Percentiles rank a stretch among this genome's conserved stretches.
Evolutionary conservation across 441 rosid genomes (phyloP).

Genomic region (Corymbia calophylla): DNA sequence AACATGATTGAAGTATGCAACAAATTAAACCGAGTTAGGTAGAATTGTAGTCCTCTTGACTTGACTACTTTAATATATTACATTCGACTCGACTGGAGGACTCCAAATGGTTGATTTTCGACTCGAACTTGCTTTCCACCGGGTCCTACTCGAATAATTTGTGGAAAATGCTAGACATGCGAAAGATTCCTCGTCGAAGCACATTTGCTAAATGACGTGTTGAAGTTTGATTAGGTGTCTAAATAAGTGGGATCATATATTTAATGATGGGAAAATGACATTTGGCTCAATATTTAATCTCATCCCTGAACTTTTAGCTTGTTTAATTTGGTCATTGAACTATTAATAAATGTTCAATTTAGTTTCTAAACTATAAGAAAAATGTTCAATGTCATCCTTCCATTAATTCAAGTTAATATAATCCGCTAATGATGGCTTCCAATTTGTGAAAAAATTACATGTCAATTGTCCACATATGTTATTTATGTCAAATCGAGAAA

Average conservation of each 20-base stretch:
- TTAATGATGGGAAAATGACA: not conserved
- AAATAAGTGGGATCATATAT: not conserved
- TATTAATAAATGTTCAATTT: not conserved
- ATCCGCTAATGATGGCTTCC: not conserved
- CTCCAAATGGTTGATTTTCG: not conserved
- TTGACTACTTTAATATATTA: not conserved
- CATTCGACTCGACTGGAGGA: not conserved
- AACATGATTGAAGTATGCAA: not conserved
- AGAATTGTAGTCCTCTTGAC: not conserved
- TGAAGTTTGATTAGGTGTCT: not conserved
- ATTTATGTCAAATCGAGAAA: not conserved
- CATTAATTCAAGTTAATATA: not conserved
- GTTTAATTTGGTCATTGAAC: not conserved
- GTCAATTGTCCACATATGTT: not conserved
- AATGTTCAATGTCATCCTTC: not conserved
- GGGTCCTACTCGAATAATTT: not conserved
- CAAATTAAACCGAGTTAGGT: not conserved
- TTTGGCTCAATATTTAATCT: not conserved
- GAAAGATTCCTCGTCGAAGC: not conserved
- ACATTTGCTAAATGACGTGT: not conserved
- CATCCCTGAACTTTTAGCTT: not conserved
- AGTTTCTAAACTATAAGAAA: accelerated
- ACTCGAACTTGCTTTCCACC: not conserved
- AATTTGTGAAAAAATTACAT: not conserved
- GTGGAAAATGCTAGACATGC: not conserved